Percentiles rank a stretch among this genome's conserved stretches.
These are phyloP conservation scores for Globisporangium heterothallicum DNA, from an alignment of 352 stramenopile species.

Conservation along the genomic window DNA sequence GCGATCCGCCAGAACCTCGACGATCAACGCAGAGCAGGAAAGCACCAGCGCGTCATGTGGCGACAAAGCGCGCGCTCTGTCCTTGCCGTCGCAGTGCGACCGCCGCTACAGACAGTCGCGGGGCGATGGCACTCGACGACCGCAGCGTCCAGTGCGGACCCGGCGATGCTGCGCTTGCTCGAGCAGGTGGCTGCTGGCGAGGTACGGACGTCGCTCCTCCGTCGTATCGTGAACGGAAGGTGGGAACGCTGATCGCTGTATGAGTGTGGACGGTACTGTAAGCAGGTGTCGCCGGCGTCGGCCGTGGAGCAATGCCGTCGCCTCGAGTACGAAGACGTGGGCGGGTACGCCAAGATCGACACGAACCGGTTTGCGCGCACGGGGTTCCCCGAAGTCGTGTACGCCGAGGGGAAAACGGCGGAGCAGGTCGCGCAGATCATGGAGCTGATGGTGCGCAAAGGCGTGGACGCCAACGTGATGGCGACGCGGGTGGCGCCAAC, in stretches of 20 bases:
- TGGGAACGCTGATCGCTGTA: too few relatives aligned
- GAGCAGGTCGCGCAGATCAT: conserved; percentile 89
- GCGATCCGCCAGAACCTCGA: background rate
- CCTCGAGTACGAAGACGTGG: conserved; percentile 49
- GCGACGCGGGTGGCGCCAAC: conserved; percentile 68
- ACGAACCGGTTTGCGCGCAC: conserved; percentile 82
- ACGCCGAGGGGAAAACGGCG: conserved; percentile 90
- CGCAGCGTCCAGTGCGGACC: conserved; percentile 21
- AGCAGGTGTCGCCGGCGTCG: conserved; percentile 22
- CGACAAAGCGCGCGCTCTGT: background rate
- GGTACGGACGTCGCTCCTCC: conserved; percentile 15
- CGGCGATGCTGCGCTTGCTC: conserved; percentile 32
- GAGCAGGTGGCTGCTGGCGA: conserved; percentile 54
- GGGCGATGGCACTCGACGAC: conserved; percentile 12
- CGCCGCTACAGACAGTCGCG: background rate
- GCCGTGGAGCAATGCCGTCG: conserved; percentile 23
- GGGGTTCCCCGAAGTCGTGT: conserved; percentile 95
- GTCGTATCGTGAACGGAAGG: too few relatives aligned
- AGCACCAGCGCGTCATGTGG: conserved; percentile 3
- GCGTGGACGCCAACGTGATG: conserved; percentile 59
- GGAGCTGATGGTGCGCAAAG: conserved; percentile 73
- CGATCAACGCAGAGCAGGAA: background rate
- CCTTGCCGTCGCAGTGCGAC: background rate
- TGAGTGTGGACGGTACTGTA: background rate
- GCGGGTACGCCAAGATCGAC: conserved; percentile 83